Base-by-base conservation (phyloP, 768 basidiomycete genomes). In the Xerocomellus dryophilus region DNA sequence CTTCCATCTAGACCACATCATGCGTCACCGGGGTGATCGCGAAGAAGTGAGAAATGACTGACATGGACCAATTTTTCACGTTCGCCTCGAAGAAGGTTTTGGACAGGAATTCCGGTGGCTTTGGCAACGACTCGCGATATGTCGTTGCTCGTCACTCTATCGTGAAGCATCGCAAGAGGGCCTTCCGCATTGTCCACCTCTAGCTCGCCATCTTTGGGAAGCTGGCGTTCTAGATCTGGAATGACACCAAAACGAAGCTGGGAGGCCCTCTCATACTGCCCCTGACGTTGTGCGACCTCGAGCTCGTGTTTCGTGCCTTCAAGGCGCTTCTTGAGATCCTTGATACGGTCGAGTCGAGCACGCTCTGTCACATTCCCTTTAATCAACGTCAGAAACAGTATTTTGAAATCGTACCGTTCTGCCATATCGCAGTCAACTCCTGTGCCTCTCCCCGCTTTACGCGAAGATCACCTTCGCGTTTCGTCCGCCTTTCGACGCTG, bases 81-180 rank as follows among this genome's bases (percentile, higher is more conserved):
- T 69, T 98, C 93, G 5, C 93, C 93, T 67, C 90, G 91, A 61
- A 96, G 71, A 56, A 96, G 71, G 63, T 87, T 93, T 69, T 90
- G 83, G 2, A 95, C 92, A 0, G 93, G 93, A 25, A 96, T 94
- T 7, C 93, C 93, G 1, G 93, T 97, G 0, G 89, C 80, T 65
- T 86, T 88, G 7, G 90, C 91, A 4, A 95, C 88, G 20, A 95
- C 93, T 3, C 89, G 78, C 2, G 93, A 83, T 45, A 96, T 94
- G 67, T 95, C 92, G 61, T 83, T 85, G n/a, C 86, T 86, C 7
- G 89, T 93, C 8, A 97, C 91, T 38, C 91, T 77, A 57, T 94
- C 93, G 60, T 93, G 85, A 32, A 95, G 74, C 81, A 90, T 88
- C 12, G 79, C 69, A 35, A 86, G 70, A 32, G 82, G 80, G 25